A percentile compares a stretch with the other conserved stretches of the same genome.
These are phyloP conservation scores for Didymella lethalis DNA, from an alignment of 2,329 filamentous ascomycete species.

Conservation along the genomic window DNA sequence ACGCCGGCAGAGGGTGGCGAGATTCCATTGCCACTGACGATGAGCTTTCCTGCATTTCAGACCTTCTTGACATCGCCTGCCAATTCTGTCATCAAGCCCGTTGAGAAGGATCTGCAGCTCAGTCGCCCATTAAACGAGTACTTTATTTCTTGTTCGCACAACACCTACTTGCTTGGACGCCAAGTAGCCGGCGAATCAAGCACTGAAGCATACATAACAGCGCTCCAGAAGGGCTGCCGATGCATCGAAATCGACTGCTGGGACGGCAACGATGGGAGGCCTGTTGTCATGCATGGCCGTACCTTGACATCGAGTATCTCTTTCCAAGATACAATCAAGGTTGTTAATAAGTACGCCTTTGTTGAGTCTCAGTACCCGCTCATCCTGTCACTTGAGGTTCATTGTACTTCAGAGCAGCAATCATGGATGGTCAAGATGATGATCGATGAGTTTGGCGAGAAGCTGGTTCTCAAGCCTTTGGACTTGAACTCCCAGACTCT, in stretches of 20 bases:
- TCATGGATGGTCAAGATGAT: slow-evolving; percentile 88
- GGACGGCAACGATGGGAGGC: slow-evolving; percentile 88
- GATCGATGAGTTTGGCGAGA: slow-evolving; percentile 81
- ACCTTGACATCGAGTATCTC: slow-evolving; percentile 88
- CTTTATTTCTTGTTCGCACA: slow-evolving; percentile 98
- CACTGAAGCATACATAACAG: slow-evolving; percentile 92
- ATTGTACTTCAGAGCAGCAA: slow-evolving; percentile 86
- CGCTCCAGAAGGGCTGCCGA: slow-evolving; percentile 86
- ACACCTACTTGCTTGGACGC: slow-evolving; percentile 92
- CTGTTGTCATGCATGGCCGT: slow-evolving; percentile 88
- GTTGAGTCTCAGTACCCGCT: slow-evolving; percentile 85
- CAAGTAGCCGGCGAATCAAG: slow-evolving; percentile 91
- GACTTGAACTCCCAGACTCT: slow-evolving; percentile 72
- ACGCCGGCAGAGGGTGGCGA: slow-evolving; percentile 51
- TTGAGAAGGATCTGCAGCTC: slow-evolving; percentile 69
- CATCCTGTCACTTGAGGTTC: slow-evolving; percentile 94
- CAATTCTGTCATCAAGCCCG: slow-evolving; percentile 72
- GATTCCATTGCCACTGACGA: slow-evolving; percentile 60
- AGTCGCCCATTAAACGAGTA: slow-evolving; percentile 94
- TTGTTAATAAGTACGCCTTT: slow-evolving; percentile 95
- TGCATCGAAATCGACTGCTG: slow-evolving; percentile 98
- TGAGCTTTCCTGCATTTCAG: slow-evolving; percentile 81
- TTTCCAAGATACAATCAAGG: slow-evolving; percentile 90
- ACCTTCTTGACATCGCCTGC: slow-evolving; percentile 57
- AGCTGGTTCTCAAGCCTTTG: slow-evolving; percentile 78